Evolutionary conservation across 2,329 filamentous ascomycete genomes (phyloP).

Genomic region (Trichoderma sp.): DNA sequence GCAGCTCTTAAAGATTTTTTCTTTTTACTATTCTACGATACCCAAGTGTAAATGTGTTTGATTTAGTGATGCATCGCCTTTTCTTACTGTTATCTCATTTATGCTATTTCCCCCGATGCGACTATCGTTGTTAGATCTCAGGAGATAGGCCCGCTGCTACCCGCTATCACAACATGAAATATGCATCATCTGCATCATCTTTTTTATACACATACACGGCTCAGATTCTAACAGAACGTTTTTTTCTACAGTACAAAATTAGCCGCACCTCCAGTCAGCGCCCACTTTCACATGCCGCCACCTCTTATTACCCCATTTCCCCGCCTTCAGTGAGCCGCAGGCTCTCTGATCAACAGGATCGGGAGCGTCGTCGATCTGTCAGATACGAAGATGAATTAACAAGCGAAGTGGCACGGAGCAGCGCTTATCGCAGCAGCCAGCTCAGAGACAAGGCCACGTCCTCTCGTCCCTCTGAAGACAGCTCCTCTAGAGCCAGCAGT

Average conservation of each 20-base stretch:
- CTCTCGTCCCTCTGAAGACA: conserved; percentile 42
- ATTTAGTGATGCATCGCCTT: not conserved
- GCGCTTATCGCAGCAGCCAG: conserved; percentile 47
- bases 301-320: conserved; percentile 51
- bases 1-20: conserved; percentile 28
- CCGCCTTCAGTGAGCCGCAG: conserved; percentile 55
- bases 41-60: not conserved
- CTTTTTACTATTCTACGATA: not conserved
- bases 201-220: not conserved
- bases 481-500: conserved; percentile 38
- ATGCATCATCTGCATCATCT: not conserved
- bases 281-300: conserved; percentile 55
- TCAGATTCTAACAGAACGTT: conserved; percentile 7
- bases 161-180: not conserved
- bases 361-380: conserved; percentile 32
- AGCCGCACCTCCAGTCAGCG: conserved; percentile 51
- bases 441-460: conserved; percentile 40
- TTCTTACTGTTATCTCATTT: not conserved
- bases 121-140: not conserved
- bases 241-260: conserved; percentile 47
- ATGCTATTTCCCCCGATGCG: not conserved
- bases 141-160: not conserved
- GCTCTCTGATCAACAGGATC: conserved; percentile 60
- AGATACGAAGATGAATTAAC: conserved; percentile 50
- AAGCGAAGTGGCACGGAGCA: conserved; percentile 44